Percentiles rank a stretch among this genome's conserved stretches.
These are phyloP conservation scores for Teunomyces pallodes DNA, from an alignment of 805 yeast genomes.

Conservation along the genomic window DNA sequence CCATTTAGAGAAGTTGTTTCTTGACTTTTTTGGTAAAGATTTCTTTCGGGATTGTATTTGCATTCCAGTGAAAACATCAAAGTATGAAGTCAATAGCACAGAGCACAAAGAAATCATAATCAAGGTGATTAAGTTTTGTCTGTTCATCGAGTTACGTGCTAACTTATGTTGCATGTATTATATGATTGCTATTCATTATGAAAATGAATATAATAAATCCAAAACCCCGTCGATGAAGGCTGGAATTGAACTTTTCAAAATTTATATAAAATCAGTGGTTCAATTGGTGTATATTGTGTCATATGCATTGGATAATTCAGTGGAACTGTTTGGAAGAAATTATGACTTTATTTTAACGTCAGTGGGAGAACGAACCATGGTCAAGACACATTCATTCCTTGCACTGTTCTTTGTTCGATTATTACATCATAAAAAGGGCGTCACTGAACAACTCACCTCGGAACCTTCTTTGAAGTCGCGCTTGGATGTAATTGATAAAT, in stretches of 20 bases:
- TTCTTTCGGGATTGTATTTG: conserved; percentile 39
- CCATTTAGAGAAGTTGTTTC: conserved; percentile 32
- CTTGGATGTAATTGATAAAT: conserved; percentile 28
- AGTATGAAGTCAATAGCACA: conserved; percentile 14
- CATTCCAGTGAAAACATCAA: conserved; percentile 24
- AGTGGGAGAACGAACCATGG: conserved; percentile 36
- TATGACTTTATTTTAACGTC: conserved; percentile 39
- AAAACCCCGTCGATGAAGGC: conserved; percentile 32
- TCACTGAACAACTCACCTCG: conserved; percentile 18
- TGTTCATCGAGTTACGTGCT: conserved; percentile 38
- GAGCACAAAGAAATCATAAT: conserved; percentile 28
- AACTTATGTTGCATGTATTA: conserved; percentile 41
- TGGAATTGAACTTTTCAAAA: conserved; percentile 41
- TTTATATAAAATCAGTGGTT: conserved; percentile 38
- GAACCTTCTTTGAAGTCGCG: conserved; percentile 19
- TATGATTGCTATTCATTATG: conserved; percentile 41
- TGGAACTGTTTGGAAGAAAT: conserved; percentile 38
- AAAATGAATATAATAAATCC: conserved; percentile 26
- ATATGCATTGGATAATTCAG: conserved; percentile 41
- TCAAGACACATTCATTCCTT: conserved; percentile 38
- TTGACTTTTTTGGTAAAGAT: conserved; percentile 39
- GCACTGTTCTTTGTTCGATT: conserved; percentile 39
- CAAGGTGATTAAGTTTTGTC: conserved; percentile 34
- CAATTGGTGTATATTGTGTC: conserved; percentile 44
- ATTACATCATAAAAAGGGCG: conserved; percentile 34